Percentiles rank a stretch among this genome's conserved stretches.
Evolutionary conservation across 495 filamentous ascomycete genomes (phyloP).

Genomic region (Penicillium bialowiezense): DNA sequence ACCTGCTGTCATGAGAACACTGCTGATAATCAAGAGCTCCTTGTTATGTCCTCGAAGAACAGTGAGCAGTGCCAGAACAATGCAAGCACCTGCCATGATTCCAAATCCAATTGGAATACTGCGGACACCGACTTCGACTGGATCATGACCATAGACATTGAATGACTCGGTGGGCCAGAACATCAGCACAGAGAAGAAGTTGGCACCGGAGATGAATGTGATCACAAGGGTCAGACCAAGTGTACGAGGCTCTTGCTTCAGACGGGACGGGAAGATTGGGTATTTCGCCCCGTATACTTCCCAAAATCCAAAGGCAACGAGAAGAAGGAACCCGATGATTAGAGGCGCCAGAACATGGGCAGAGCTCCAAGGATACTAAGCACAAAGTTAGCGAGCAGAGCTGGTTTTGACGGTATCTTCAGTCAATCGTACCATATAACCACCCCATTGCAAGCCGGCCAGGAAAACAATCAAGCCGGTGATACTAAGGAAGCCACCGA

Average conservation of each 20-base stretch:
- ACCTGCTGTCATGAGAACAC: slow-evolving; percentile 67
- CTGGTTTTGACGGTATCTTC: not conserved
- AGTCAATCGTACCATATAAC: slow-evolving; percentile 52
- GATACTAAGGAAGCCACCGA: slow-evolving; percentile 67
- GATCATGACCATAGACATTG: slow-evolving; percentile 72
- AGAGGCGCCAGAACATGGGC: slow-evolving; percentile 59
- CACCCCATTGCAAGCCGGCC: slow-evolving; percentile 66
- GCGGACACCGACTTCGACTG: slow-evolving; percentile 62
- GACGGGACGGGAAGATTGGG: slow-evolving; percentile 63
- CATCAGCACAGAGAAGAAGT: slow-evolving; percentile 72
- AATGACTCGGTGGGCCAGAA: slow-evolving; percentile 74
- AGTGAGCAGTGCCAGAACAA: slow-evolving; percentile 60
- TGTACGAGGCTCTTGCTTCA: slow-evolving; percentile 62
- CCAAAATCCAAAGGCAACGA: slow-evolving; percentile 59
- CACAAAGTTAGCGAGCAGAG: slow-evolving; percentile 4
- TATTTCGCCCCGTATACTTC: slow-evolving; percentile 58
- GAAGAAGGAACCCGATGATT: slow-evolving; percentile 51
- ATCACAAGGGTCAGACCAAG: slow-evolving; percentile 64
- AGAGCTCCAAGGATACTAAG: slow-evolving; percentile 55
- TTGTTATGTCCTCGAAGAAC: slow-evolving; percentile 60
- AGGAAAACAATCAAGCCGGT: slow-evolving; percentile 62
- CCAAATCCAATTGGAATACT: slow-evolving; percentile 65
- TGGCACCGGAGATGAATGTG: slow-evolving; percentile 70
- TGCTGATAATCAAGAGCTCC: slow-evolving; percentile 59
- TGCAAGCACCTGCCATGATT: slow-evolving; percentile 59